Conservation (phyloP, 1,284 basidiomycete species). For the Inonotus hispidus region DNA sequence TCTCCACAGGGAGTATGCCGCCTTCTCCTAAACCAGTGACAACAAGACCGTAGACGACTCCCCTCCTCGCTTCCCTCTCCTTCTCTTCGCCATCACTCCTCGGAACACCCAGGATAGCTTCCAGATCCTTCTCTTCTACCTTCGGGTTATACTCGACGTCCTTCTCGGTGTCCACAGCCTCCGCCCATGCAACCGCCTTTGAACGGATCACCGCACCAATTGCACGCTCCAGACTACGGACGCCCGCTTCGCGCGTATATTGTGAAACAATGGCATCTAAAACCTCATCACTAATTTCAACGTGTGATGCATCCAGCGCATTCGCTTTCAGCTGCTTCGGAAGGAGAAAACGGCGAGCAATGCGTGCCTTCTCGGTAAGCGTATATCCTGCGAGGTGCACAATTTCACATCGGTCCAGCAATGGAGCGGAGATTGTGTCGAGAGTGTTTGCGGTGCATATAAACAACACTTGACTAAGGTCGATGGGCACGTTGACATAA, state of each 20-base stretch:
- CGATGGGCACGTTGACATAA: constrained; percentile 87
- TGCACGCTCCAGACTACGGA: constrained; percentile 84
- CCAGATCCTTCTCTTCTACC: constrained; percentile 72
- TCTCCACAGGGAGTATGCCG: constrained; percentile 81
- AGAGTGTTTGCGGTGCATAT: constrained; percentile 86
- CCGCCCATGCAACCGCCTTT: constrained; percentile 88
- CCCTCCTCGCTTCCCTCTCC: constrained; percentile 62
- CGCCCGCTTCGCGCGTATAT: constrained; percentile 88
- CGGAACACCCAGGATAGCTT: constrained; percentile 78
- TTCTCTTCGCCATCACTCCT: constrained; percentile 78
- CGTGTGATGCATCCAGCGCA: constrained; percentile 50
- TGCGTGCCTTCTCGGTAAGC: constrained; percentile 86
- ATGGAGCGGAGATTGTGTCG: constrained; percentile 82
- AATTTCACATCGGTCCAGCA: constrained; percentile 72
- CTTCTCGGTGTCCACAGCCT: constrained; percentile 47
- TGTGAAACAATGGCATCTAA: constrained; percentile 67
- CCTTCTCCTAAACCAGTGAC: constrained; percentile 88
- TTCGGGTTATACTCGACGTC: constrained; percentile 47
- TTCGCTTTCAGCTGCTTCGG: constrained; percentile 79
- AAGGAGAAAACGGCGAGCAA: constrained; percentile 78
- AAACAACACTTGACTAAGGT: constrained; percentile 83
- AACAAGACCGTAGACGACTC: constrained; percentile 82
- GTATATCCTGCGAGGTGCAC: constrained; percentile 79
- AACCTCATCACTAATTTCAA: constrained; percentile 61
- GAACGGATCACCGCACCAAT: constrained; percentile 81